Percentiles rank a stretch among this genome's conserved stretches.
phyloP scores from a whole-genome alignment of 352 stramenopile species.

The Phytopythium ostracodes region DNA sequence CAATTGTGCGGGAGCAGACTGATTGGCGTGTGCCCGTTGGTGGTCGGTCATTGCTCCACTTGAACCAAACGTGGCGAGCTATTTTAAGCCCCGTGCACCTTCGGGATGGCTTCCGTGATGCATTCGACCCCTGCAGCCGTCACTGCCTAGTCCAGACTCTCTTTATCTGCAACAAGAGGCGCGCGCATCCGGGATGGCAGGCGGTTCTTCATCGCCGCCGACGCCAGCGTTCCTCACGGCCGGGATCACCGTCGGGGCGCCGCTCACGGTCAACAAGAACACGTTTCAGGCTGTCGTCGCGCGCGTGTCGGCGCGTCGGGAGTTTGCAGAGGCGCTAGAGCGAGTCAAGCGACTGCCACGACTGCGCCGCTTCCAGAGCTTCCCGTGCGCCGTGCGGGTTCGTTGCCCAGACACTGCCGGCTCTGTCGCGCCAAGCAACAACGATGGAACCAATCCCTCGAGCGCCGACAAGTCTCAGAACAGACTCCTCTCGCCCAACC shows the following conservation, averaged over 20 bases:
- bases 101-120: not conserved
- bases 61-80: not conserved
- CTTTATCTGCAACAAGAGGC: not conserved
- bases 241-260: conserved; percentile 32
- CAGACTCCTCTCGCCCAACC: not conserved
- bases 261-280: conserved; percentile 68
- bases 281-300: conserved; percentile 62
- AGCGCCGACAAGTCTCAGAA: not conserved
- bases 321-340: conserved; percentile 21
- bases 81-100: not conserved
- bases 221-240: not conserved
- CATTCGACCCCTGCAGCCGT: not conserved
- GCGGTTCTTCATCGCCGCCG: not conserved
- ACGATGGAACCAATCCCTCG: not conserved
- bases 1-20: not conserved
- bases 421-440: not conserved
- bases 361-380: conserved; percentile 39
- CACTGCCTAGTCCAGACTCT: not conserved
- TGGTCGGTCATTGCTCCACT: no score
- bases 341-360: conserved; percentile 27
- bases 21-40: not conserved
- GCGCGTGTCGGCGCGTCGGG: conserved; percentile 20
- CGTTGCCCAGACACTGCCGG: conserved; percentile 3
- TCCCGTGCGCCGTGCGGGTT: conserved; percentile 49
- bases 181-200: not conserved